These are phyloP conservation scores for Leccinum huronense DNA, from an alignment of 1,284 basidiomycete species.

Conservation along the genomic window DNA sequence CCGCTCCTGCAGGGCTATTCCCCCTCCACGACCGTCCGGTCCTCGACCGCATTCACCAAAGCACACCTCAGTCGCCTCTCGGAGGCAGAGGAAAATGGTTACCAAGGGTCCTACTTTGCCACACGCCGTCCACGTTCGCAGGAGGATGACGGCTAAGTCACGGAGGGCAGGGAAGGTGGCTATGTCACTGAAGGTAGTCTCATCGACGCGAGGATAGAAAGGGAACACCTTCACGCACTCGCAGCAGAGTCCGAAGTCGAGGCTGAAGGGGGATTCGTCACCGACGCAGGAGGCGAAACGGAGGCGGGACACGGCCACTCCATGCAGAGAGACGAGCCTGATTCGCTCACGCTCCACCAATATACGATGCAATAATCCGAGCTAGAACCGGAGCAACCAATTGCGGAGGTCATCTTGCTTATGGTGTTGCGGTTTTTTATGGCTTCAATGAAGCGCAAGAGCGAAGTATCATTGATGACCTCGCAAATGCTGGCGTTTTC, in stretches of 20 bases:
- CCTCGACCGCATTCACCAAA: slow-evolving; percentile 67
- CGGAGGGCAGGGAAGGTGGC: slow-evolving; percentile 27
- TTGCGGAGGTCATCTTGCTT: slow-evolving; percentile 83
- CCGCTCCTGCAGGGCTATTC: slow-evolving; percentile 92
- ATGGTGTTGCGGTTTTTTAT: slow-evolving; percentile 87
- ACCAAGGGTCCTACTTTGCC: slow-evolving; percentile 82
- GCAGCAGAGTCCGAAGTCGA: slow-evolving; percentile 23
- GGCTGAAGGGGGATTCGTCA: slow-evolving; percentile 9
- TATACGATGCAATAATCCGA: slow-evolving; percentile 12
- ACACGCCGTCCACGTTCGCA: slow-evolving; percentile 30
- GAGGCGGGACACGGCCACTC: slow-evolving; percentile 15
- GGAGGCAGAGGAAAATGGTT: slow-evolving; percentile 87
- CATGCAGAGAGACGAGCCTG: slow-evolving; percentile 7
- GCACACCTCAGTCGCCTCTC: slow-evolving; percentile 69
- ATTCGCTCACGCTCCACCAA: background rate
- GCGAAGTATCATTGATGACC: slow-evolving; percentile 77
- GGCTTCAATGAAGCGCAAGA: slow-evolving; percentile 78
- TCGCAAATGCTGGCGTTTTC: slow-evolving; percentile 70
- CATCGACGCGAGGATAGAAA: slow-evolving; percentile 12
- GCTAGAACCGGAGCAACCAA: slow-evolving; percentile 38
- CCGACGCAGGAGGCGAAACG: slow-evolving; percentile 18
- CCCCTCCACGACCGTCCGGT: slow-evolving; percentile 79
- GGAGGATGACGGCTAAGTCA: slow-evolving; percentile 35
- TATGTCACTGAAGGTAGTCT: slow-evolving; percentile 28
- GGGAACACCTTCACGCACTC: background rate